Evolutionary conservation across 768 basidiomycete species (phyloP).

Genomic region (Leccinum subtestaceum): DNA sequence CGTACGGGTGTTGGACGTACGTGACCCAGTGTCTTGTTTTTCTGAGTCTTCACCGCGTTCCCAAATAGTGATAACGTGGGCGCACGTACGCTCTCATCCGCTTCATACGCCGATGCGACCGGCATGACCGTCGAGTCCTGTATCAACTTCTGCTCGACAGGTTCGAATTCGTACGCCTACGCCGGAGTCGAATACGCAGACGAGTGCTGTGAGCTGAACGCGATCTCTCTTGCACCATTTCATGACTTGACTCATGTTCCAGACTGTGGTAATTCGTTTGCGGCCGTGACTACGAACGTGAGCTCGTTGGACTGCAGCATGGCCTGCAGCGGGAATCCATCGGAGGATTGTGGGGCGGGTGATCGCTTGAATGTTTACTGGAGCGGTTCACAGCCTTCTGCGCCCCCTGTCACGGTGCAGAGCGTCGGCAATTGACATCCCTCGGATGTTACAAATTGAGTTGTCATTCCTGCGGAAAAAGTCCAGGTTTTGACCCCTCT

Average conservation of each 20-base stretch:
- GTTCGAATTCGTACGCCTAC: slow-evolving; percentile 45
- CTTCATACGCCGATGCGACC: slow-evolving; percentile 42
- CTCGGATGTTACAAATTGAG: slow-evolving; percentile 70
- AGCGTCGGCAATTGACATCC: slow-evolving; percentile 59
- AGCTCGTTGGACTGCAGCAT: slow-evolving; percentile 55
- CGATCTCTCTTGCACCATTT: not conserved
- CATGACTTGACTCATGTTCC: not conserved
- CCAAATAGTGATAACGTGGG: slow-evolving; percentile 49
- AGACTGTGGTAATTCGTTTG: slow-evolving; percentile 65
- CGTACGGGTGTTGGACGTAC: slow-evolving; percentile 62
- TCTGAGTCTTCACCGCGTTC: slow-evolving; percentile 1
- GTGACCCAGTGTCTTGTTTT: slow-evolving; percentile 12
- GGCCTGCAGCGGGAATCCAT: slow-evolving; percentile 56
- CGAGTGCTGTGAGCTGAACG: slow-evolving; percentile 54
- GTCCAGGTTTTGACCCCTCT: not conserved
- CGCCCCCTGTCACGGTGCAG: slow-evolving; percentile 50
- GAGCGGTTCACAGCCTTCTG: slow-evolving; percentile 56
- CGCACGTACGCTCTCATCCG: slow-evolving; percentile 56
- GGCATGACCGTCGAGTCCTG: slow-evolving; percentile 63
- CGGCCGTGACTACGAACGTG: slow-evolving; percentile 44
- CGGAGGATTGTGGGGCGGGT: slow-evolving; percentile 60
- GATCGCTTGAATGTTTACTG: slow-evolving; percentile 60
- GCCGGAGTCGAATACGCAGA: slow-evolving; percentile 69
- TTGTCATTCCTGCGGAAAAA: too few relatives aligned
- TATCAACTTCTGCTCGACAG: slow-evolving; percentile 41